Evolutionary conservation across 257 asterid species (phyloP).

Genomic region (Mitragyna speciosa): DNA sequence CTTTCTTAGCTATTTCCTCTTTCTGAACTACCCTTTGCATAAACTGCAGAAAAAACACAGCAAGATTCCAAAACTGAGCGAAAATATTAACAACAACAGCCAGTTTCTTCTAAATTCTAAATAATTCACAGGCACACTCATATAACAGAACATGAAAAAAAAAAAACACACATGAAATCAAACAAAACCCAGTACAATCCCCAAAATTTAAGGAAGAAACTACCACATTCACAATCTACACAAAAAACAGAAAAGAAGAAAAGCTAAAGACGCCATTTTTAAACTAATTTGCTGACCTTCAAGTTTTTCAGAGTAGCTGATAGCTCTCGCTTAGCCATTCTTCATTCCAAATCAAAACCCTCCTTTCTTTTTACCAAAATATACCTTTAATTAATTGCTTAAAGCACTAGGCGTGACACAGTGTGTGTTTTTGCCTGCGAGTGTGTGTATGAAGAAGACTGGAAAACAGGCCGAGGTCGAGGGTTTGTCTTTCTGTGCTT

Average conservation of each 20-base stretch:
- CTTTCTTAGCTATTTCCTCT: constrained; percentile 53
- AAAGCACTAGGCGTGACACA: not conserved
- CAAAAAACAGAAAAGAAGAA: not conserved
- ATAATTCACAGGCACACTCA: not conserved
- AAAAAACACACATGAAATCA: constrained; percentile 12
- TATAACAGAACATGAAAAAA: not conserved
- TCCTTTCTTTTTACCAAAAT: not conserved
- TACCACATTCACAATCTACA: not conserved
- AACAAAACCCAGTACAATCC: constrained; percentile 1
- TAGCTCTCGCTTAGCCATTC: constrained; percentile 86
- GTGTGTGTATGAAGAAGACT: not conserved
- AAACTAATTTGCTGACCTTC: constrained; percentile 48
- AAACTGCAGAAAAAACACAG: constrained; percentile 47
- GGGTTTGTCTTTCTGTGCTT: not conserved
- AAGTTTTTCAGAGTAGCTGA: constrained; percentile 81
- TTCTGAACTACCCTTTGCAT: constrained; percentile 85
- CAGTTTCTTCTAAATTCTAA: constrained; percentile 5
- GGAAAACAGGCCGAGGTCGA: not conserved
- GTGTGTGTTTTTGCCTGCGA: not conserved
- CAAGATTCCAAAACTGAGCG: constrained; percentile 2
- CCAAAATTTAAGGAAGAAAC: not conserved
- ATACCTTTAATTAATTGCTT: not conserved
- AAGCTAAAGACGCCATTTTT: not conserved
- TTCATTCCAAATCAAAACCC: constrained; percentile 11
- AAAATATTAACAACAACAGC: constrained; percentile 1